Evolutionary conservation across 345 rosid species (phyloP), one percentile per base, ranked within the genome.

Genomic region (Rubroshorea leprosula): DNA sequence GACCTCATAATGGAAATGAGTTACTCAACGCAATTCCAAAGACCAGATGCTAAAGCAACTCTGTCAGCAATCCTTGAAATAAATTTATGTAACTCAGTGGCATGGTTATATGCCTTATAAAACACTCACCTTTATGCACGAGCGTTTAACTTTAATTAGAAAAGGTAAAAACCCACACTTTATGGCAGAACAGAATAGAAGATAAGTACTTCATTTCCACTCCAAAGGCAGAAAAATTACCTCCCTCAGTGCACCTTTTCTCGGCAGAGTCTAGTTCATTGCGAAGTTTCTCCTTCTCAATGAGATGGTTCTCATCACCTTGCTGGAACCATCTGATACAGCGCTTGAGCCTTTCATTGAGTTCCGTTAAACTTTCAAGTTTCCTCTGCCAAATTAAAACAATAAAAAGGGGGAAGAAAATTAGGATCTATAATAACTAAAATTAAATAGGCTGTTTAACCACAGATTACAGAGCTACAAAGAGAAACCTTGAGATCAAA

Each of bases 311-410:
- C 65, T 84, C 84, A 16, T 79, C 92, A 39, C 68, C 78, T 69
- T 75, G 80, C 61, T 78, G 86, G 46, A 77, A 79, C 99, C 97
- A 89, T 61, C 65, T 83, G 23, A 89, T 72, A 47, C 97, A 90
- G 60, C 76, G 68, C 79, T 81, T 93, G 49, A 89, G 80, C 73
- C 71, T 85, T 69, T 73, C 78, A 58, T 72, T 89, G 18, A 78
- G 76, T n/a, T 80, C 95, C 4, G 49, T 66, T 60, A 78, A 31
- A 16, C 78, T 62, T 58, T 93, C 90, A 69, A 79, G 49, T 63
- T 81, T 87, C 2, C 68, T 94, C 99, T 93, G 75, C 31, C 6
- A 38, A 52, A 45, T 43, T 26, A 51, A 38, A 53, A 44, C 35
- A 53, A 26, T n/a, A n/a, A 18, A 21, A 23, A 4, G 25, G 24